phyloP scores from a whole-genome alignment of 1,284 basidiomycete species.

The Chalciporus sp. region DNA sequence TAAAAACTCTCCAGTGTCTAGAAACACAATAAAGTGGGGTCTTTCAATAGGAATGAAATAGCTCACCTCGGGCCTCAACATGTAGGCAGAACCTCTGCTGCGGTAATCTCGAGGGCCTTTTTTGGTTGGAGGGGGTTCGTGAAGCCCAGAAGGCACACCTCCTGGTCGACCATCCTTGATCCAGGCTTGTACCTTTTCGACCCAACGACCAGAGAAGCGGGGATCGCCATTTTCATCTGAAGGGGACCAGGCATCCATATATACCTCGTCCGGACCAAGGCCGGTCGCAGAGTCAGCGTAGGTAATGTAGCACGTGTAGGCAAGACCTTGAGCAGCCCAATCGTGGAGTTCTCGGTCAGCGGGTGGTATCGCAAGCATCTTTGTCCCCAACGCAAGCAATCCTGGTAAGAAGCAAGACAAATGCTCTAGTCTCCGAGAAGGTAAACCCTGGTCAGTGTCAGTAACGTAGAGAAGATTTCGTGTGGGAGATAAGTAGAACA shows the following conservation, averaged over 20 bases:
- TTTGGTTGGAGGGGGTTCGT: constrained; percentile 21
- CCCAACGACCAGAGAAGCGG: constrained; percentile 41
- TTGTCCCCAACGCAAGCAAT: constrained; percentile 71
- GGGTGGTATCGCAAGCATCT: constrained; percentile 57
- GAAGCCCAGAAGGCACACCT: constrained; percentile 40
- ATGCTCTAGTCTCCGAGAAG: constrained; percentile 69
- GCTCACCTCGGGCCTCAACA: constrained; percentile 69
- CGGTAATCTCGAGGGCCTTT: constrained; percentile 41
- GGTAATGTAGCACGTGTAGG: constrained; percentile 63
- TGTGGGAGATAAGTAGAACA: constrained; percentile 66
- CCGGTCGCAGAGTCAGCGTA: constrained; percentile 67
- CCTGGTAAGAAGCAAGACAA: constrained; percentile 80
- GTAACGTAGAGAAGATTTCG: constrained; percentile 74
- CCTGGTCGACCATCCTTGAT: constrained; percentile 42
- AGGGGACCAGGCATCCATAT: constrained; percentile 39
- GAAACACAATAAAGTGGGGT: not conserved
- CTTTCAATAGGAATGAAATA: not conserved
- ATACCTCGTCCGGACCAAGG: constrained; percentile 61
- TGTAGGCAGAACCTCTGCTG: constrained; percentile 45
- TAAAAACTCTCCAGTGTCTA: constrained; percentile 73
- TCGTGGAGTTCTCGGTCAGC: constrained; percentile 49
- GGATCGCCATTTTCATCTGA: constrained; percentile 29
- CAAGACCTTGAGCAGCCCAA: constrained; percentile 71
- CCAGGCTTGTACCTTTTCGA: constrained; percentile 56
- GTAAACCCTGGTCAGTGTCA: constrained; percentile 44